These are phyloP conservation scores for Mycena floridula DNA, from an alignment of 768 basidiomycete species.

Conservation along the genomic window DNA sequence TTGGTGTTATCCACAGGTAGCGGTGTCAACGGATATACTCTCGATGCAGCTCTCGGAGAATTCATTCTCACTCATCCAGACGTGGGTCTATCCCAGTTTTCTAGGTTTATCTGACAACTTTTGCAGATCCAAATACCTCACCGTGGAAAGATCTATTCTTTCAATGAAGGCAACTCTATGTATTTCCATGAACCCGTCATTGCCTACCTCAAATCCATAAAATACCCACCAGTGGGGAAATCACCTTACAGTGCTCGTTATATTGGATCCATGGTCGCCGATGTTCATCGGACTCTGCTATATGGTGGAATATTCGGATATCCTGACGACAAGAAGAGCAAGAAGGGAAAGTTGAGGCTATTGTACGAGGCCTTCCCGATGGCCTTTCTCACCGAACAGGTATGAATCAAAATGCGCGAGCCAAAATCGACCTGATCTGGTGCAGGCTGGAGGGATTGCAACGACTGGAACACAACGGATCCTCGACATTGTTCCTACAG, in stretches of 20 bases:
- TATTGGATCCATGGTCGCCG: constrained; percentile 99
- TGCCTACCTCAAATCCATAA: constrained; percentile 86
- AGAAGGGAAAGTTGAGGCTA: constrained; percentile 89
- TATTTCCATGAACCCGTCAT: constrained; percentile 83
- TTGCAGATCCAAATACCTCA: constrained; percentile 82
- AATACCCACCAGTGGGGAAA: constrained; percentile 75
- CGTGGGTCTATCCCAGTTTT: constrained; percentile 27
- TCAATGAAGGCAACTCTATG: constrained; percentile 97
- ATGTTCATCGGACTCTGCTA: constrained; percentile 92
- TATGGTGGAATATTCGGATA: constrained; percentile 99
- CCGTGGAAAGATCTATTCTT: constrained; percentile 98
- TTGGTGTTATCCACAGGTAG: constrained; percentile 91
- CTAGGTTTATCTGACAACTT: constrained; percentile 3
- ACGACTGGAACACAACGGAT: constrained; percentile 30
- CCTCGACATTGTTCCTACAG: not conserved
- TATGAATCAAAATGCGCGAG: constrained; percentile 26
- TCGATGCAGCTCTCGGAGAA: constrained; percentile 92
- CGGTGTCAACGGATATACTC: constrained; percentile 97
- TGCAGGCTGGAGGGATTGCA: constrained; percentile 89
- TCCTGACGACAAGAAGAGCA: constrained; percentile 96
- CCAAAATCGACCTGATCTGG: not conserved
- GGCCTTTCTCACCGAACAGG: constrained; percentile 93
- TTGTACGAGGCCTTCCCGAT: constrained; percentile 98
- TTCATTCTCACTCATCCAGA: constrained; percentile 98
- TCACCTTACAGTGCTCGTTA: constrained; percentile 87